Conservation (phyloP, 2,329 filamentous ascomycete species). For the Rhynchosporium graminicola region DNA sequence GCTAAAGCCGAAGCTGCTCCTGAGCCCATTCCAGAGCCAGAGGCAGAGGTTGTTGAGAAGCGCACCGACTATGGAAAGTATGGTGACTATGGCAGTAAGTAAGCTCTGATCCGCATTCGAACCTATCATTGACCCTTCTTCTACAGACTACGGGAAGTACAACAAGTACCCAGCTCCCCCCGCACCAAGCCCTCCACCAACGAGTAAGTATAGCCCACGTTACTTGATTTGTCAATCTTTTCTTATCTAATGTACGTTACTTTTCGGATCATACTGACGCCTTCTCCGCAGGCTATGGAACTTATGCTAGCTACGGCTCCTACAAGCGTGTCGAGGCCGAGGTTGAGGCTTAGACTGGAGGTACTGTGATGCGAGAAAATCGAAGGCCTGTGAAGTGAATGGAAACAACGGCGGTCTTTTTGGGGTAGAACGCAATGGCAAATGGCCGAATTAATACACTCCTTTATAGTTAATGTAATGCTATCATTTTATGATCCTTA, state of each 20-base stretch:
- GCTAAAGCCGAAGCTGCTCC: conserved; percentile 15
- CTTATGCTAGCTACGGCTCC: conserved; percentile 11
- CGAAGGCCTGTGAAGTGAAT: background rate
- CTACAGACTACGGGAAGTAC: conserved; percentile 10
- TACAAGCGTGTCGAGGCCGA: conserved; percentile 15
- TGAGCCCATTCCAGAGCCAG: conserved; percentile 7
- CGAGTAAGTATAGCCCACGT: background rate
- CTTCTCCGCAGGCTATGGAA: conserved; percentile 1
- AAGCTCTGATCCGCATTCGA: background rate
- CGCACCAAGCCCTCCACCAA: conserved; percentile 5
- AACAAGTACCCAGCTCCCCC: conserved; percentile 17
- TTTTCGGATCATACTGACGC: background rate
- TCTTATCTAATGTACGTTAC: background rate
- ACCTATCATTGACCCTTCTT: background rate
- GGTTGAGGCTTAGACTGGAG: conserved; percentile 3
- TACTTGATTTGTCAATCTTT: background rate
- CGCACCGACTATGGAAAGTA: conserved; percentile 24
- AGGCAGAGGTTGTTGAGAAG: conserved; percentile 12
- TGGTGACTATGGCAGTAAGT: conserved; percentile 18
- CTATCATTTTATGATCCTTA: background rate
- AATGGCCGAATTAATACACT: background rate
- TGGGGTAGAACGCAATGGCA: background rate
- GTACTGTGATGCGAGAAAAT: background rate
- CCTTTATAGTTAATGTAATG: background rate
- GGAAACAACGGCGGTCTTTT: background rate